Conservation (phyloP, 2,329 filamentous ascomycete species). For the Colletotrichum tofieldiae region DNA sequence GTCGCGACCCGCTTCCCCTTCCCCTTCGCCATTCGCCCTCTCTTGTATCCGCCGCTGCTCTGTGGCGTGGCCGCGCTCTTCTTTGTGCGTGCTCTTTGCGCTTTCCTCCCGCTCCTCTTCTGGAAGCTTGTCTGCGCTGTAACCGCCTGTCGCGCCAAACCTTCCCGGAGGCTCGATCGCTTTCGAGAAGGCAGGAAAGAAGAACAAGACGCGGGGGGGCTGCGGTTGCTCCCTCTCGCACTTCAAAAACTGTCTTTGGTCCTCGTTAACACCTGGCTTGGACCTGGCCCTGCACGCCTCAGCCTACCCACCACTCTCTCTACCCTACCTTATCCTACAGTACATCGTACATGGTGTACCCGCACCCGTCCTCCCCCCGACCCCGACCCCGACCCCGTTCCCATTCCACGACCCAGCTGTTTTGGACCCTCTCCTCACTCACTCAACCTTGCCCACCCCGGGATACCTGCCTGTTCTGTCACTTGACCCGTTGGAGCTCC, state of each 20-base stretch:
- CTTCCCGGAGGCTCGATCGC: not conserved
- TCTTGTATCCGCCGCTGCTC: not conserved
- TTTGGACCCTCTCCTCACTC: conserved; percentile 35
- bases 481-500: conserved; percentile 40
- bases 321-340: not conserved
- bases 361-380: too few relatives aligned
- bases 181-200: conserved; percentile 30
- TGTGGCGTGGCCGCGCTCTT: not conserved
- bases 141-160: conserved; percentile 26
- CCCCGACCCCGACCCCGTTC: not conserved
- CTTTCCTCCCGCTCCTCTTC: conserved; percentile 17
- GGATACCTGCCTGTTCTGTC: conserved; percentile 40
- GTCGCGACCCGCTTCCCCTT: conserved; percentile 29
- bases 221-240: conserved; percentile 7
- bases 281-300: conserved; percentile 1
- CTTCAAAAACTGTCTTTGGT: not conserved
- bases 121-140: conserved; percentile 28
- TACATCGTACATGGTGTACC: not conserved
- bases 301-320: not conserved
- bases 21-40: conserved; percentile 2
- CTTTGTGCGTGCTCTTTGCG: conserved; percentile 6
- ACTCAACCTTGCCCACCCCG: conserved; percentile 31
- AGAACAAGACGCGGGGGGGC: conserved; percentile 4
- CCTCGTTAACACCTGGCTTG: not conserved
- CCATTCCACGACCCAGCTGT: conserved; percentile 21